phyloP scores from a whole-genome alignment of 345 rosid genomes.

The Turritis glabra region DNA sequence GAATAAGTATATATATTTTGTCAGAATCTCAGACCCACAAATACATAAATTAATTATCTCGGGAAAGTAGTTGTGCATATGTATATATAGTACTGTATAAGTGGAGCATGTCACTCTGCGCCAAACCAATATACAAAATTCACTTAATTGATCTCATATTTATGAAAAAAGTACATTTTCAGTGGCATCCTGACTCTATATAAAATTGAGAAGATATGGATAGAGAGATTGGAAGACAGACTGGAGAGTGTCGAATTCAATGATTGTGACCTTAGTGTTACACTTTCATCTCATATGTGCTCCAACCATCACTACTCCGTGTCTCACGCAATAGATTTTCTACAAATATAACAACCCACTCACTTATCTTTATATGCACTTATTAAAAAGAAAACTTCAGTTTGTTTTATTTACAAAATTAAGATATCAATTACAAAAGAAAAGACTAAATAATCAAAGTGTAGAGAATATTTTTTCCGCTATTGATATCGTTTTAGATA shows the following conservation, averaged over 20 bases:
- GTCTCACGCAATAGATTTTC: not conserved
- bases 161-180: not conserved
- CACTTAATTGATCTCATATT: not conserved
- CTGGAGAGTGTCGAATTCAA: not conserved
- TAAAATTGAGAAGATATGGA: not conserved
- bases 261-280: conserved; percentile 21
- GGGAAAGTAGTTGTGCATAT: not conserved
- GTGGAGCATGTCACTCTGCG: not conserved
- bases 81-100: not conserved
- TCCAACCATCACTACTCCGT: conserved; percentile 21
- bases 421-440: not conserved
- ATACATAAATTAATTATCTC: not conserved
- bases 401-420: not conserved
- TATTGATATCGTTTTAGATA: no score
- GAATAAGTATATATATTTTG: no score
- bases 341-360: not conserved
- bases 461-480: no score
- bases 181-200: conserved; percentile 1
- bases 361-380: not conserved
- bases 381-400: not conserved
- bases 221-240: conserved; percentile 22
- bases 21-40: not conserved
- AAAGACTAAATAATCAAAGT: no score
- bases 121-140: conserved; percentile 3
- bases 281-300: not conserved